These are phyloP conservation scores for Aspergillus flavus DNA, from an alignment of 2,329 filamentous ascomycete species.

Conservation along the genomic window DNA sequence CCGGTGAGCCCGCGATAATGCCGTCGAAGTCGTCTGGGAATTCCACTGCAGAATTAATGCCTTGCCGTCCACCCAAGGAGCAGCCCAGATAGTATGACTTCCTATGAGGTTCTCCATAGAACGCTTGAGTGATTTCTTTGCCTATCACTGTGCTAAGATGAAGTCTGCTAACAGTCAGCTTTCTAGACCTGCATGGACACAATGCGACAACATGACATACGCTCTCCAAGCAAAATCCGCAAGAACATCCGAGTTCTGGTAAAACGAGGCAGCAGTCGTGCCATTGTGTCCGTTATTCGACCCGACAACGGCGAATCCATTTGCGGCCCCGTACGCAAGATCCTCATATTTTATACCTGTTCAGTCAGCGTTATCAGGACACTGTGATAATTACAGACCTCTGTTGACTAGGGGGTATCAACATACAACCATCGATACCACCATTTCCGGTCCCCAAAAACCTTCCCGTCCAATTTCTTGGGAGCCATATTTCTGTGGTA, in stretches of 20 bases:
- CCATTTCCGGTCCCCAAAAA: slow-evolving; percentile 15
- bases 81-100: slow-evolving; percentile 16
- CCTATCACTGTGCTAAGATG: slow-evolving; percentile 7
- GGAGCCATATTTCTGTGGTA: slow-evolving; percentile 10
- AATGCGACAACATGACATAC: neutral
- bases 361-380: neutral
- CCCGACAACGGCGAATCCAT: slow-evolving; percentile 13
- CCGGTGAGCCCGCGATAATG: slow-evolving; percentile 47
- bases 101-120: slow-evolving; percentile 7
- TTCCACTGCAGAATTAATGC: slow-evolving; percentile 4
- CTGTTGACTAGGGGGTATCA: neutral
- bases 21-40: slow-evolving; percentile 36
- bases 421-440: slow-evolving; percentile 11
- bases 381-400: neutral
- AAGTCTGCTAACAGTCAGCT: neutral
- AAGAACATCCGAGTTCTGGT: slow-evolving; percentile 2
- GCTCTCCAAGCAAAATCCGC: slow-evolving; percentile 14
- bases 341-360: slow-evolving; percentile 15
- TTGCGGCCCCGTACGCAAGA: slow-evolving; percentile 9
- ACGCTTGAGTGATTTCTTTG: slow-evolving; percentile 5
- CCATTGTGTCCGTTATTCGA: slow-evolving; percentile 17
- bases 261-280: slow-evolving; percentile 3
- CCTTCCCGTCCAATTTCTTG: slow-evolving; percentile 9
- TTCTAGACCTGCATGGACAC: neutral
- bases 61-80: slow-evolving; percentile 11